Percentiles rank a stretch among this genome's conserved stretches.
Evolutionary conservation across 352 stramenopile genomes (phyloP).

Genomic region (Pythium dissimile): DNA sequence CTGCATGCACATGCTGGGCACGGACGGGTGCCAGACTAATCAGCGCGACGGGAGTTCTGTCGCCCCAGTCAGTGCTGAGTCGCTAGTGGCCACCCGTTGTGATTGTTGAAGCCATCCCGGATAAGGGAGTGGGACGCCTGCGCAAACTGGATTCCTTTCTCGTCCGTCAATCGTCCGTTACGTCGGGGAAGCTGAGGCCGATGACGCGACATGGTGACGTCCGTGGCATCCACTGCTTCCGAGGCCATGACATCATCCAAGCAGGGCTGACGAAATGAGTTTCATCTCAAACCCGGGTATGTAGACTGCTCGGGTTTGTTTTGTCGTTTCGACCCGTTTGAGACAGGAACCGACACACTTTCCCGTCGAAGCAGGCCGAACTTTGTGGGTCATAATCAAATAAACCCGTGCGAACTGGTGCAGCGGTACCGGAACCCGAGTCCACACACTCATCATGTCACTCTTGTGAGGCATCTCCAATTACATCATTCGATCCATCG

Average conservation of each 20-base stretch:
- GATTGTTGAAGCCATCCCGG: no score
- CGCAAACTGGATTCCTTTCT: not conserved
- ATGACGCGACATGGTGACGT: not conserved
- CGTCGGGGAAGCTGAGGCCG: not conserved
- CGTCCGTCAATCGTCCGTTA: not conserved
- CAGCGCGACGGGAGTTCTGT: no score
- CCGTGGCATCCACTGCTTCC: not conserved
- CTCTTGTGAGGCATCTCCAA: not conserved
- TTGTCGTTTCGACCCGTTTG: not conserved
- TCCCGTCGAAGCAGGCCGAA: not conserved
- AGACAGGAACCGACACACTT: not conserved
- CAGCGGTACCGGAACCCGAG: not conserved
- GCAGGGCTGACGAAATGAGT: not conserved
- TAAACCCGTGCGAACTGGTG: no score
- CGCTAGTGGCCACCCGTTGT: no score
- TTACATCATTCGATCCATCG: not conserved
- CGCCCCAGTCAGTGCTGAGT: no score
- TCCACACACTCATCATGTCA: not conserved
- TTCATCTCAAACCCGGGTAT: not conserved
- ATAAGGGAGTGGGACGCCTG: no score
- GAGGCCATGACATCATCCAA: not conserved
- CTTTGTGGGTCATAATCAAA: not conserved
- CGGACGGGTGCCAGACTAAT: no score
- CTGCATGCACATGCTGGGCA: no score
- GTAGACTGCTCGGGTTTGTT: not conserved